phyloP scores from a whole-genome alignment of 768 basidiomycete species.

The Porpolomopsis calyptriformis region DNA sequence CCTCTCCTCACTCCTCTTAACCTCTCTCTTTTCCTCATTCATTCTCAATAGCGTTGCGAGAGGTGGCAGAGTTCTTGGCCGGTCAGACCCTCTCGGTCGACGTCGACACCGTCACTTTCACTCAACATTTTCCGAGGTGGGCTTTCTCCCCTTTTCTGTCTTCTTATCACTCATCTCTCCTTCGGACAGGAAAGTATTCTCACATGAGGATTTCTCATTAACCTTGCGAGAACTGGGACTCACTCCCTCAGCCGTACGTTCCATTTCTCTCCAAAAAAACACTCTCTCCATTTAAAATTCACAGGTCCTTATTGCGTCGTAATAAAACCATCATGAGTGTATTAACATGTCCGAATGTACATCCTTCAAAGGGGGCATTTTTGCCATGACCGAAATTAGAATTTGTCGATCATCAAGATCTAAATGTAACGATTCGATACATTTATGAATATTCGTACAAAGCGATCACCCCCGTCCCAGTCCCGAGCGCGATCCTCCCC shows the following conservation, averaged over 20 bases:
- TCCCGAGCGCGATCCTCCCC: constrained; percentile 35
- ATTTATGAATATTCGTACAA: constrained; percentile 40
- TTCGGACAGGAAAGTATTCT: constrained; percentile 61
- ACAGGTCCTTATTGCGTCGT: constrained; percentile 44
- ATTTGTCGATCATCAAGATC: neutral
- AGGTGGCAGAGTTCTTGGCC: constrained; percentile 83
- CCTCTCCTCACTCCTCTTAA: neutral
- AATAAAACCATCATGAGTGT: neutral
- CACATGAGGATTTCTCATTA: constrained; percentile 62
- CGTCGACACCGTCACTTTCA: constrained; percentile 68
- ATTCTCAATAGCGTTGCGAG: constrained; percentile 49
- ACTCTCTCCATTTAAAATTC: neutral
- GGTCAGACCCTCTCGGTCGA: constrained; percentile 58
- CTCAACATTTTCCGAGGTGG: constrained; percentile 80
- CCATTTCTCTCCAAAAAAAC: constrained; percentile 3
- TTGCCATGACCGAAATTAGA: neutral
- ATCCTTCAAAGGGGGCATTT: too few species aligned
- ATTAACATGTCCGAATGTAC: neutral
- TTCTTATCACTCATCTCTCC: neutral
- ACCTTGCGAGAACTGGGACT: constrained; percentile 76
- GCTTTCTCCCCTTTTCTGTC: constrained; percentile 14
- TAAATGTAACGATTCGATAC: too few species aligned
- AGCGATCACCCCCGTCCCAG: constrained; percentile 36
- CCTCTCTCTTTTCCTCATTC: neutral
- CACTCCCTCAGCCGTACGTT: constrained; percentile 78